Evolutionary conservation across 305 asterid species (phyloP).

Genomic region (Plantago rigida): DNA sequence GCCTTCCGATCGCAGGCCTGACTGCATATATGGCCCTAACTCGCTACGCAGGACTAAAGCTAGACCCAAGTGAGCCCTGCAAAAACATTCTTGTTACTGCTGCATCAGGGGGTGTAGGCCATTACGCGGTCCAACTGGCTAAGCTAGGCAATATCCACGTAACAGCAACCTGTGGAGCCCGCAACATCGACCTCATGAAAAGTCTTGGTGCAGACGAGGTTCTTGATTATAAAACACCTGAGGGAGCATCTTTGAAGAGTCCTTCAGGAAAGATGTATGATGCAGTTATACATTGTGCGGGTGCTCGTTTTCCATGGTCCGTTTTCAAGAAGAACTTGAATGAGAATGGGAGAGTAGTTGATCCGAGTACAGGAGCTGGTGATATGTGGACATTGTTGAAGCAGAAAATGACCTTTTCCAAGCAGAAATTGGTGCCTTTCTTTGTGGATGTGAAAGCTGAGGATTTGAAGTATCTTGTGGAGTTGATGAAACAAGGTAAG

Average conservation of each 20-base stretch:
- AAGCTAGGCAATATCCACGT: conserved; percentile 46
- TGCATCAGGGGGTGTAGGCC: conserved; percentile 52
- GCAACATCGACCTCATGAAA: conserved; percentile 40
- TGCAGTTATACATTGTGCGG: conserved; percentile 38
- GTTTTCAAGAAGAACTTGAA: conserved; percentile 40
- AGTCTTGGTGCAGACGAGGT: conserved; percentile 50
- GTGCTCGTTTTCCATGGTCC: conserved; percentile 38
- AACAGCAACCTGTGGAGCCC: conserved; percentile 46
- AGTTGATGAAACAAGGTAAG: conserved; percentile 61
- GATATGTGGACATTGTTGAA: conserved; percentile 30
- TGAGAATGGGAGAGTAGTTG: conserved; percentile 35
- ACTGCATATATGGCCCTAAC: conserved; percentile 38
- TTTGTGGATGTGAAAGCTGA: conserved; percentile 30
- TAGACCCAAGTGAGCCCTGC: conserved; percentile 35
- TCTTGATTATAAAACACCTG: conserved; percentile 45
- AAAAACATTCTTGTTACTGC: conserved; percentile 43
- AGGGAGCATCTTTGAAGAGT: conserved; percentile 41
- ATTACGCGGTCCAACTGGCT: conserved; percentile 45
- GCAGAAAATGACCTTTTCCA: conserved; percentile 36
- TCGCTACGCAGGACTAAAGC: conserved; percentile 32
- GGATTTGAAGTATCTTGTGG: conserved; percentile 36
- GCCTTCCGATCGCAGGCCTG: conserved; percentile 40
- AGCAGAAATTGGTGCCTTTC: conserved; percentile 41
- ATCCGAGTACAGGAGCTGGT: conserved; percentile 33
- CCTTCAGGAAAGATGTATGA: conserved; percentile 48